Conservation (phyloP, 805 yeast species). For the Candida stauntonica region DNA sequence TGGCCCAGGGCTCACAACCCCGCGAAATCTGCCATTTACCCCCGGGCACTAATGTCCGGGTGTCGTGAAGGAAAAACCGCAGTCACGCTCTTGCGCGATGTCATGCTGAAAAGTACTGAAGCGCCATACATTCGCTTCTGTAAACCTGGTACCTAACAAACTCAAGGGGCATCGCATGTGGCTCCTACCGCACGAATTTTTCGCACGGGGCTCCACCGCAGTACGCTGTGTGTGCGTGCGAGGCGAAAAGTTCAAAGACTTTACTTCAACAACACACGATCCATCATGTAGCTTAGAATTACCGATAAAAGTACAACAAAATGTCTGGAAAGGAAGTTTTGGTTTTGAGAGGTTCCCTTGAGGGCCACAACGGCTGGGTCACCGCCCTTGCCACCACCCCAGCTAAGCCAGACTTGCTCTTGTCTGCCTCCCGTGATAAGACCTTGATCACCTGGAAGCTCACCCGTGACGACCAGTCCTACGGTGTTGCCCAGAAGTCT, state of each 20-base stretch:
- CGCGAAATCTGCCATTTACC: too few relatives aligned
- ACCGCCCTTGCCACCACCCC: slow-evolving; percentile 97
- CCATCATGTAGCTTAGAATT: neutral
- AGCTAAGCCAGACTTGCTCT: slow-evolving; percentile 95
- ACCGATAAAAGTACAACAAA: slow-evolving; percentile 15
- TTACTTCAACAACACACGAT: slow-evolving; percentile 1
- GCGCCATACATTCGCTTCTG: slow-evolving; percentile 21
- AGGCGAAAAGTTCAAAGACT: slow-evolving; percentile 7
- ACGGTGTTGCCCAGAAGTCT: slow-evolving; percentile 97
- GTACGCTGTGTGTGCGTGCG: neutral
- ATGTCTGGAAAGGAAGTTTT: slow-evolving; percentile 93
- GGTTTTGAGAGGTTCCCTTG: slow-evolving; percentile 99
- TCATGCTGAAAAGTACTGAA: slow-evolving; percentile 19
- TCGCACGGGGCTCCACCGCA: neutral
- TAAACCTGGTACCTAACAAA: slow-evolving; percentile 25
- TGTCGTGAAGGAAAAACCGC: too few relatives aligned
- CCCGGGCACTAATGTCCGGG: too few relatives aligned
- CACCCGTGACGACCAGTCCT: slow-evolving; percentile 92
- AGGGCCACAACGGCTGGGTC: slow-evolving; percentile 97
- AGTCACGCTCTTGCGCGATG: slow-evolving; percentile 17
- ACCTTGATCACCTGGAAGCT: slow-evolving; percentile 97
- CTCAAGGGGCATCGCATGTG: slow-evolving; percentile 2
- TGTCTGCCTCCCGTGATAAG: slow-evolving; percentile 99
- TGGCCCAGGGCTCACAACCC: too few relatives aligned
- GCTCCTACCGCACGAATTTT: slow-evolving; percentile 8